A percentile compares a stretch with the other conserved stretches of the same genome.
Conservation (phyloP, 352 stramenopile genomes). For the Phytophthora ohioensis region DNA sequence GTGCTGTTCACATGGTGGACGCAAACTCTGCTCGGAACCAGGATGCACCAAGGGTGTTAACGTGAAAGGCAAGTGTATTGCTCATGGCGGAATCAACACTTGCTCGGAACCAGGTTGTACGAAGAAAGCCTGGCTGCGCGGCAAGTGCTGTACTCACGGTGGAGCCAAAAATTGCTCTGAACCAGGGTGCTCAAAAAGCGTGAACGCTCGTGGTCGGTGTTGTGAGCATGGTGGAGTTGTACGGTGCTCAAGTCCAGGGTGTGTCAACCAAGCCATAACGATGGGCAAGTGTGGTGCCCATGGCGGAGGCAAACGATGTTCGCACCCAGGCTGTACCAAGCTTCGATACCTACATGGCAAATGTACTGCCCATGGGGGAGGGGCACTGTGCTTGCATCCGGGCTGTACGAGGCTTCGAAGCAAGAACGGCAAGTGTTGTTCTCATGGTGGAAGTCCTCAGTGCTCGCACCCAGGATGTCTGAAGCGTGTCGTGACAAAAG, state of each 20-base stretch:
- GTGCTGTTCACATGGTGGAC: background rate
- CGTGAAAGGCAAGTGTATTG: slow-evolving; percentile 1
- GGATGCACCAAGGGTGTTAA: background rate
- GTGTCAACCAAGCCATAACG: slow-evolving; percentile 1
- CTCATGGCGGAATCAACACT: background rate
- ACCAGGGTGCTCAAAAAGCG: background rate
- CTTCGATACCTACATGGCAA: background rate
- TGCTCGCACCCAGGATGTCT: background rate
- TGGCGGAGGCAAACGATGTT: background rate
- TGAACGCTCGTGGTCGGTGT: background rate
- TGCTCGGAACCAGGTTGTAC: background rate
- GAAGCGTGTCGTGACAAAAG: slow-evolving; percentile 1
- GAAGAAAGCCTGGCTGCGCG: background rate
- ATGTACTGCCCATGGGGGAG: background rate
- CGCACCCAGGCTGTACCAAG: background rate
- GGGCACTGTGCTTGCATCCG: background rate
- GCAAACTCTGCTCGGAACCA: background rate
- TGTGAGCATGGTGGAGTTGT: background rate
- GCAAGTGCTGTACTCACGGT: background rate
- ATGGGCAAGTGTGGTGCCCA: background rate
- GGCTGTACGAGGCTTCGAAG: background rate
- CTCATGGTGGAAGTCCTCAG: slow-evolving; percentile 1
- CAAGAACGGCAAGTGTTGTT: slow-evolving; percentile 4
- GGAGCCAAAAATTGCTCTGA: background rate
- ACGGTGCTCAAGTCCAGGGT: background rate